Evolutionary conservation across 2,329 filamentous ascomycete genomes (phyloP), one percentile per base, ranked within the genome.

Genomic region (Thelonectria blattea): DNA sequence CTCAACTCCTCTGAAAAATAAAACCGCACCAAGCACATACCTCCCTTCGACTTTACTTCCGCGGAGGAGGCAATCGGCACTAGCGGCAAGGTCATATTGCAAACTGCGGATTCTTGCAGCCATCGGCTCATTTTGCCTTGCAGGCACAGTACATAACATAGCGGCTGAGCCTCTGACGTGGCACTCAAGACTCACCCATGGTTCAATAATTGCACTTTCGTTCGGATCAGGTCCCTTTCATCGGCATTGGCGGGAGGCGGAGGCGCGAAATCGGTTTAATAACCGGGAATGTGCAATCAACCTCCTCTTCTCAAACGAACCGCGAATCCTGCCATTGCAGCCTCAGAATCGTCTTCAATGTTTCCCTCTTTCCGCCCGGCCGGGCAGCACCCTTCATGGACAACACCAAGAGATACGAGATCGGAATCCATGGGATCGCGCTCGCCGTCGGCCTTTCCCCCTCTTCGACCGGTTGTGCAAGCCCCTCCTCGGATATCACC

Each of bases 101-200:
- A 27, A 11, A 18, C 34, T 52, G 49, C 34, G 24, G 32, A 41
- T 41, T 42, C 49, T n/a, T 42, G 22, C 22, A 24, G 22, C n/a
- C 22, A 24, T 24, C 22, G 22, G 22, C 22, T 24, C 22, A 24
- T 24, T 24, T 24, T 24, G 49, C 49, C 49, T 52, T 18, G 34
- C 30, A 37, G 27, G 27, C 27, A 30, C 27, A 37, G 30, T 39
- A 24, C 22, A 24, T 24, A 24, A n/a, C 6, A 24, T 24, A 18
- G 30, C 47, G 30, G n/a, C 47, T 20, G 47, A 50, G 47, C 10
- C 8, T 50, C 15, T 52, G 49, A 52, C 49, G 49, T 52, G 49
- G 34, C 49, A 41, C 34, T 12, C 20, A 27, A 52, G 34, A 18
- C 34, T 52, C 30, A 34, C 47, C 14, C 12, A 30, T 20, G 27